Evolutionary conservation across 1,139 yeast species (phyloP).

Genomic region (Taiozyma onychis): DNA sequence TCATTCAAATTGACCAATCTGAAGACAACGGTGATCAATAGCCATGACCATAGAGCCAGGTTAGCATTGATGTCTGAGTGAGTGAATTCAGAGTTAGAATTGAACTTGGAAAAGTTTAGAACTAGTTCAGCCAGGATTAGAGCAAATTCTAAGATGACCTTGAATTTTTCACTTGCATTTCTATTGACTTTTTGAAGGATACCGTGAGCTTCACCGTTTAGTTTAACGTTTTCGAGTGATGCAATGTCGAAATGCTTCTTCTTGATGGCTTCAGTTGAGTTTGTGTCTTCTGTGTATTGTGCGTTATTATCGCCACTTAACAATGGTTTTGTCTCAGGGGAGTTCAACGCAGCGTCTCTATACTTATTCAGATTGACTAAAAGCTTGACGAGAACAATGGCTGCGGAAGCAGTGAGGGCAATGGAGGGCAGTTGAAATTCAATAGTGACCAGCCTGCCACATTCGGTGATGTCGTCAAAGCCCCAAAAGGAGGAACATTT

Average conservation of each 20-base stretch:
- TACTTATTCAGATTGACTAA: not conserved
- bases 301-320: not conserved
- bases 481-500: slow-evolving; percentile 27
- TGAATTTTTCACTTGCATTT: slow-evolving; percentile 41
- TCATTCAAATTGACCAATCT: slow-evolving; percentile 48
- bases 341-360: not conserved
- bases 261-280: slow-evolving; percentile 17
- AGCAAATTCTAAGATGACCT: slow-evolving; percentile 45
- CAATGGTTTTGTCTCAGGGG: slow-evolving; percentile 1
- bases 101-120: slow-evolving; percentile 33
- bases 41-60: slow-evolving; percentile 51
- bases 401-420: slow-evolving; percentile 9
- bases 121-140: slow-evolving; percentile 42
- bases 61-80: slow-evolving; percentile 34
- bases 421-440: slow-evolving; percentile 20
- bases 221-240: slow-evolving; percentile 24
- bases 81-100: slow-evolving; percentile 34
- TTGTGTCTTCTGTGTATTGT: not conserved
- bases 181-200: slow-evolving; percentile 37
- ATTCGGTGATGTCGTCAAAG: slow-evolving; percentile 31
- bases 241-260: slow-evolving; percentile 28
- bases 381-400: slow-evolving; percentile 3
- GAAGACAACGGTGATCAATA: slow-evolving; percentile 43
- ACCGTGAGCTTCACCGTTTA: slow-evolving; percentile 55
- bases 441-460: slow-evolving; percentile 22